phyloP scores from a whole-genome alignment of 129 eudicot genomes.

The Heracleum sosnowskyi region DNA sequence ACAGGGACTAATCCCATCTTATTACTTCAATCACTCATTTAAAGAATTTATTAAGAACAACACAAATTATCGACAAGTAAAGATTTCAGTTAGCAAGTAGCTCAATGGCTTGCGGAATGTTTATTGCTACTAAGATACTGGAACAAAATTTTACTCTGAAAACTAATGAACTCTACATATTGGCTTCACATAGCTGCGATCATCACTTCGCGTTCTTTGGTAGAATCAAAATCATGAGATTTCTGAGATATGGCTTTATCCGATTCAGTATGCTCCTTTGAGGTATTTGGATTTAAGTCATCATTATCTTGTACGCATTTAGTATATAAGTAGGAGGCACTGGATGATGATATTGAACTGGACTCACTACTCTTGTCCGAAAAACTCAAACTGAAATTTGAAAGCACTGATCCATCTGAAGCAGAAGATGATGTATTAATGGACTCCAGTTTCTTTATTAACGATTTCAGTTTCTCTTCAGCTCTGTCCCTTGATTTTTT shows the following conservation, averaged over 20 bases:
- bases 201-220: conserved; percentile 17
- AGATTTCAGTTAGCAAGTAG: background rate
- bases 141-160: background rate
- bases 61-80: too few relatives aligned
- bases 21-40: background rate
- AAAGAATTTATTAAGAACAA: background rate
- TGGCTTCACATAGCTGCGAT: conserved; percentile 26
- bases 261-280: conserved; percentile 18
- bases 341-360: conserved; percentile 45
- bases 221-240: conserved; percentile 14
- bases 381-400: conserved; percentile 18
- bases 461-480: conserved; percentile 54
- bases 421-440: conserved; percentile 29
- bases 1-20: background rate
- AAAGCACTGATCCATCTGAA: conserved; percentile 40
- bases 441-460: conserved; percentile 58
- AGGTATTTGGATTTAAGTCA: conserved; percentile 9
- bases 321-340: conserved; percentile 19
- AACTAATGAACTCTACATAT: conserved; percentile 16
- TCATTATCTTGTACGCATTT: conserved; percentile 22
- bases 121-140: background rate
- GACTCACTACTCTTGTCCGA: conserved; percentile 32
- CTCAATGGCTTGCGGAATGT: background rate
- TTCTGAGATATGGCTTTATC: conserved; percentile 25
- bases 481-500: conserved; percentile 63